Percentiles rank a stretch among this genome's conserved stretches.
Conservation (phyloP, 192 early-diverging fungal genomes). For the Coemansia sp. region DNA sequence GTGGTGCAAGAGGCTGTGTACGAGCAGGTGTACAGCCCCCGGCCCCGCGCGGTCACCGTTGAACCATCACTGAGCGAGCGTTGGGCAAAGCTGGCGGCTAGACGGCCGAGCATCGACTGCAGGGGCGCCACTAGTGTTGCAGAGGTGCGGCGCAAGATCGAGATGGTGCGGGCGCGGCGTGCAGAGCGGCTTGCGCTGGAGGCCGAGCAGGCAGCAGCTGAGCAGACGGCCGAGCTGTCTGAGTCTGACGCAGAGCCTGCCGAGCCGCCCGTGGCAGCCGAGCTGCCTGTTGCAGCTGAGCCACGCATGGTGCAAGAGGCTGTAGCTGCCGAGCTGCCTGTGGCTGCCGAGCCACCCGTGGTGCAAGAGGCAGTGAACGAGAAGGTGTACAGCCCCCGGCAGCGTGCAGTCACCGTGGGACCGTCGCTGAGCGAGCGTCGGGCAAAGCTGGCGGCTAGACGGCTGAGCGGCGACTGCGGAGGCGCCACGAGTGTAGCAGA, state of each 20-base stretch:
- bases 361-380: neutral
- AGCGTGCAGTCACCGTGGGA: constrained; percentile 22
- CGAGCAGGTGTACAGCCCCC: constrained; percentile 10
- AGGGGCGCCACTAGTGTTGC: neutral
- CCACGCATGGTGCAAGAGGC: neutral
- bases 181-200: constrained; percentile 17
- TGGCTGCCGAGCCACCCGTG: no score
- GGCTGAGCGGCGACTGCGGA: neutral
- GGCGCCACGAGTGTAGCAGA: neutral
- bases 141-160: constrained; percentile 17
- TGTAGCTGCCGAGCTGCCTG: no score
- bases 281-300: no score
- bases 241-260: no score
- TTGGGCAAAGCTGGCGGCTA: neutral
- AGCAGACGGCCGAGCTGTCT: no score
- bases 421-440: neutral
- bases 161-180: constrained; percentile 27
- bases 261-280: no score
- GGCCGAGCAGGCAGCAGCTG: constrained; percentile 19
- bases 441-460: neutral
- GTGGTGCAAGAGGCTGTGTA: neutral
- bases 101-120: neutral
- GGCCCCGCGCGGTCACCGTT: constrained; percentile 24
- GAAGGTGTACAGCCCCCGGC: constrained; percentile 13
- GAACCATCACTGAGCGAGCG: neutral